phyloP scores from a whole-genome alignment of 2,329 filamentous ascomycete species.

The Ustulina deusta region DNA sequence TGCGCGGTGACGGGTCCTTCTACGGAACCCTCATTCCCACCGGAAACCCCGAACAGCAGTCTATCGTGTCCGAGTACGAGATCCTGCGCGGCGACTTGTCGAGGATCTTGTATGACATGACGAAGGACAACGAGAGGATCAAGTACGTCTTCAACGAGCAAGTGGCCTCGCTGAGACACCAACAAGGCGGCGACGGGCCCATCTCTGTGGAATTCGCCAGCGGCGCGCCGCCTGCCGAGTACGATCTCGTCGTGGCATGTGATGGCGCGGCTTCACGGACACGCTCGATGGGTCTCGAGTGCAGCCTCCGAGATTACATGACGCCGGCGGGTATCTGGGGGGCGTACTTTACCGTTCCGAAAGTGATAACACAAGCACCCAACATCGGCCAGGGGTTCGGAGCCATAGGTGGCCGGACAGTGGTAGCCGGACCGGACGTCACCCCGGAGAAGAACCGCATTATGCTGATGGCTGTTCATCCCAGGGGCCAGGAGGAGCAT shows the following conservation, averaged over 20 bases:
- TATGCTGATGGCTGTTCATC: slow-evolving; percentile 53
- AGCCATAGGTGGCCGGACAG: slow-evolving; percentile 54
- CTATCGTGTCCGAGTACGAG: slow-evolving; percentile 61
- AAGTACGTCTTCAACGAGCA: slow-evolving; percentile 56
- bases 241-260: slow-evolving; percentile 62
- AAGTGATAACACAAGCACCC: slow-evolving; percentile 55
- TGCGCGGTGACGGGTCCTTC: slow-evolving; percentile 54
- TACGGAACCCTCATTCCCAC: slow-evolving; percentile 53
- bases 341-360: slow-evolving; percentile 56
- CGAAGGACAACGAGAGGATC: slow-evolving; percentile 53
- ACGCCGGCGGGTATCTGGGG: slow-evolving; percentile 54
- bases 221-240: slow-evolving; percentile 52
- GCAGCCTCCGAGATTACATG: slow-evolving; percentile 55
- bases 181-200: slow-evolving; percentile 48
- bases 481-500: slow-evolving; percentile 46
- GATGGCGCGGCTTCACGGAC: slow-evolving; percentile 62
- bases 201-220: slow-evolving; percentile 57
- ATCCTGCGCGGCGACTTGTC: slow-evolving; percentile 62
- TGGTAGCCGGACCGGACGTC: slow-evolving; percentile 53
- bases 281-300: slow-evolving; percentile 58
- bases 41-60: slow-evolving; percentile 56
- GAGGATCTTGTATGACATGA: slow-evolving; percentile 55
- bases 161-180: slow-evolving; percentile 53
- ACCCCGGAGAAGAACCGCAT: slow-evolving; percentile 51
- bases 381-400: slow-evolving; percentile 54